Base-by-base conservation (phyloP, 441 rosid genomes). In the Gossypium trilobum region DNA sequence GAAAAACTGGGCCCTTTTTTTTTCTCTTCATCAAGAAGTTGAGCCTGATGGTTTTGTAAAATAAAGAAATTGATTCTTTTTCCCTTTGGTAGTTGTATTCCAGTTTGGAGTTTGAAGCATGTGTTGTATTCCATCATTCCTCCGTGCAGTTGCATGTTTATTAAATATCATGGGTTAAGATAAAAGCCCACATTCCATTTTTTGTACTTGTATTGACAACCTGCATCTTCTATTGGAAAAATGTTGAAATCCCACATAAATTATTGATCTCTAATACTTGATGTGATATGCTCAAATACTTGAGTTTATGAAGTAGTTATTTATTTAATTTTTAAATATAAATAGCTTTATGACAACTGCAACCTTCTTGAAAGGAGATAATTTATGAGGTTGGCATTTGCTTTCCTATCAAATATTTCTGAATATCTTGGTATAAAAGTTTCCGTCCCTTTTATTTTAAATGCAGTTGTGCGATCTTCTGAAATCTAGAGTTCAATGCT, bases 391-490 rank as follows among this genome's bases (percentile, higher is more conserved):
- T 55, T 39, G 23, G 14, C n/a, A 27, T 51, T 69, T 39, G 13
- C 42, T 74, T 42, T 27, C 44, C 33, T 5, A 60, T 66, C 5
- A 4, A 70, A 48, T 57, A 16, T 61, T 67, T 63, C 13, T 23
- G 16, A 44, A 68, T 68, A 63, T 42, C 46, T n/a, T 64, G 54
- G 20, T 73, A 17, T 51, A 17, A 51, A 68, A 27, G 16, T 9
- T 11, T 51, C 11, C 17, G 16, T n/a, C 71, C 60, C 52, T 19
- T 64, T 16, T 51, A 10, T 16, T 16, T 65, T 65, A 52, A 33
- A 68, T 78, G 86, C 89, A 94, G 97, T 85, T 94, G 52, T 89
- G 92, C 9, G 82, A 86, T 77, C 93, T 89, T 76, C 91, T 91
- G 62, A 91, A 85, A 81, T 92, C 97, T 58, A 88, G 97, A 84